A percentile compares a stretch with the other conserved stretches of the same genome.
Evolutionary conservation across 495 filamentous ascomycete genomes (phyloP).

Genomic region (Xylaria nigripes): DNA sequence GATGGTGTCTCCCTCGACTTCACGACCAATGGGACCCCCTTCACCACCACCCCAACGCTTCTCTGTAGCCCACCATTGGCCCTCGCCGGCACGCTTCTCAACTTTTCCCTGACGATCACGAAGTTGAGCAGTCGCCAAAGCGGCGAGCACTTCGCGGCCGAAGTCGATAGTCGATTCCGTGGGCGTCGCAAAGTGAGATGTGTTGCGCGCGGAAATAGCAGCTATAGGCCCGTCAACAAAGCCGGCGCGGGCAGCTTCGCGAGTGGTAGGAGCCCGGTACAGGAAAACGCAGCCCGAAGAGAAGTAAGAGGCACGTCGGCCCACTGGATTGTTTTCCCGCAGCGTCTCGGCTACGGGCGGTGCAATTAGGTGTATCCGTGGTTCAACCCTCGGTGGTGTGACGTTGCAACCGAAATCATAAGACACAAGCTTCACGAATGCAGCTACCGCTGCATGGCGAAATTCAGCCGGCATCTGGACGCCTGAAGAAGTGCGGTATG

Average conservation of each 20-base stretch:
- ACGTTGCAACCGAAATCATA: slow-evolving; percentile 77
- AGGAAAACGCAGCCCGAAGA: slow-evolving; percentile 47
- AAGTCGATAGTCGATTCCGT: slow-evolving; percentile 55
- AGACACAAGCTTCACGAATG: slow-evolving; percentile 68
- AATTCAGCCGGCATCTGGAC: slow-evolving; percentile 67
- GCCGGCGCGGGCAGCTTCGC: slow-evolving; percentile 60
- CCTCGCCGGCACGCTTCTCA: slow-evolving; percentile 62
- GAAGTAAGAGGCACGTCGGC: slow-evolving; percentile 41
- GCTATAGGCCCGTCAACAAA: slow-evolving; percentile 70
- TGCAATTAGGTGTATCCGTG: slow-evolving; percentile 47
- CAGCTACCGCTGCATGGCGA: slow-evolving; percentile 59
- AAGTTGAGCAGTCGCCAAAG: slow-evolving; percentile 75
- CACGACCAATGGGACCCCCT: slow-evolving; percentile 52
- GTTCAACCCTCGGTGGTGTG: slow-evolving; percentile 51
- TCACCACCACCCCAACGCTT: slow-evolving; percentile 71
- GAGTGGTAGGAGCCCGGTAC: slow-evolving; percentile 59
- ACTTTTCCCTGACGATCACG: slow-evolving; percentile 59
- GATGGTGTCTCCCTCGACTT: slow-evolving; percentile 39
- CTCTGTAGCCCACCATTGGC: slow-evolving; percentile 69
- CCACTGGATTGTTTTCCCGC: slow-evolving; percentile 36
- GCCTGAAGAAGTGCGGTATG: slow-evolving; percentile 51
- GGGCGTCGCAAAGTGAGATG: slow-evolving; percentile 37
- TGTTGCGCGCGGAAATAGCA: slow-evolving; percentile 50
- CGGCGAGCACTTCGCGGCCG: slow-evolving; percentile 62
- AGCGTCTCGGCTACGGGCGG: slow-evolving; percentile 21